Evolutionary conservation across 2,329 filamentous ascomycete genomes (phyloP), one percentile per base, ranked within the genome.

Genomic region (Berkeleyomyces rouxiae): DNA sequence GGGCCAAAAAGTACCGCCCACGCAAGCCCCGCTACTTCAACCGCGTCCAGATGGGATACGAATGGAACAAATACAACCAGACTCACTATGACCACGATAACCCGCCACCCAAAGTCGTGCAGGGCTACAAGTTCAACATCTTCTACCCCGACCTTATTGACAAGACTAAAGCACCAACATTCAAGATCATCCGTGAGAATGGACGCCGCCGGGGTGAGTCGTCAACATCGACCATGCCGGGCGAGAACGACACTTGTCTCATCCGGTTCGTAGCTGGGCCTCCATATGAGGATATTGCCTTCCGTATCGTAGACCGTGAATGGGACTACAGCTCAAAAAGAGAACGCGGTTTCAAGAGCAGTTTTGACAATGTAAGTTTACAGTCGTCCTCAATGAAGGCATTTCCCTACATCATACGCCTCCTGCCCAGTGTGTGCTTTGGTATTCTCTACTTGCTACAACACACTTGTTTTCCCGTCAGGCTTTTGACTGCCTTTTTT

Each of bases 21-120:
- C 83, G 93, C 66, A 99, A 97, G 74, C 93, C 93, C 10, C 84
- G 87, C 65, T 97, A 96, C 75, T 99, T 99, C 80, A 97, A 97
- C 71, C 86, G 93, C 47, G 91, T 97, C 57, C 91, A 96, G 73
- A 96, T 96, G 88, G 93, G 93, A 61, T 99, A 97, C 73, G 93
- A 99, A 73, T 99, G 93, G 93, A 99, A 99, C 78, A 99, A 99
- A 74, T 99, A 99, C 80, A 99, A 99, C 71, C 93, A 99, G 75
- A 99, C 93, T 10, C 93, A 99, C 74, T 99, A 99, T 75, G 93
- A 97, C 72, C 90, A 96, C 72, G 92, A 97, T 71, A 96, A 97
- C 70, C 93, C 93, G 1, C 93, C 93, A 1, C 93, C 93, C 36
- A 96, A 96, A 75, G 92, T 99, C 5, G 93, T 99, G 9, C 93